Base-by-base conservation (phyloP, 306 rosid genomes). In the Fragaria iinumae region DNA sequence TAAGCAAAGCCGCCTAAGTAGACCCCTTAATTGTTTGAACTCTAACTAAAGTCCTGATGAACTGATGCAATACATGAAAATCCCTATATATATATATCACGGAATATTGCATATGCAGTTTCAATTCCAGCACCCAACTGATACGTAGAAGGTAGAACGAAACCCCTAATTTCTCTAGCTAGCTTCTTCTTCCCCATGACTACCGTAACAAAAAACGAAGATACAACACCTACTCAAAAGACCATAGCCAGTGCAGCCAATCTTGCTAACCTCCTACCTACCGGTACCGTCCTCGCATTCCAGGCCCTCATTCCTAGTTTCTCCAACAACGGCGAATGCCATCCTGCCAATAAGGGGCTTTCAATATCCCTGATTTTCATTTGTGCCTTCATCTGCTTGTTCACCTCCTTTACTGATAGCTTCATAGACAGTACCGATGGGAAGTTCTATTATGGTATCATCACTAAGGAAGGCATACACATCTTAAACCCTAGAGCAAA, bases 261-360 rank as follows among this genome's bases (percentile, higher is more conserved):
- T 39, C 83, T 87, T 20, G 81, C 86, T 2, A 74, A 82, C 67
- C 80, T 87, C 13, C 79, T 84, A 6, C 86, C 90, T 0, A 79
- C 88, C 21, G 84, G 88, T 55, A 81, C 86, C 4, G 84, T 84
- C 45, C 82, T 87, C 0, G 79, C 76, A 3, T 87, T 84, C 41
- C 83, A 84, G 21, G 62, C 82, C 50, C 83, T 87, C 63, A 63
- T 65, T 10, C 88, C 88, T 36, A 65, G 78, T 17, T 78, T 87
- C 79, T 82, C 88, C 76, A 80, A 80, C 85, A 82, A 69, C 14
- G 90, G 88, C 45, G 49, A 38, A 2, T 87, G 85, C 82, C 56
- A 73, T 4, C 44, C 72, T 18, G 13, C 77, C 77, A 75, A 84
- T 77, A 78, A 39, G 67, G 69, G 21, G 65, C 83, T 87, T 76